phyloP scores from a whole-genome alignment of 108 stramenopile species.

The Conticribra weissflogii region DNA sequence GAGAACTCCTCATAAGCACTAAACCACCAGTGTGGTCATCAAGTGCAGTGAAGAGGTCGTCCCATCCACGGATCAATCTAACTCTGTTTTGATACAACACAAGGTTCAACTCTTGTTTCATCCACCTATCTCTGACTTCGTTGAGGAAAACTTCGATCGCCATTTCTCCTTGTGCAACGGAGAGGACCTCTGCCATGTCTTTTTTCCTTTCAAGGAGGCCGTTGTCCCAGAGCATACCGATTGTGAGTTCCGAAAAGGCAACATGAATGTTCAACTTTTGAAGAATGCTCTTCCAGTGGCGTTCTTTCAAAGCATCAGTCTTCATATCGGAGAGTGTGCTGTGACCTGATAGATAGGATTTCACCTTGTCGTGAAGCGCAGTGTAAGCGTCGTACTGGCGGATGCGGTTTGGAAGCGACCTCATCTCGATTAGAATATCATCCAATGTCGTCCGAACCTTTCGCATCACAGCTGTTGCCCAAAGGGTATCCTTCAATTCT shows the following conservation, averaged over 20 bases:
- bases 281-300: conserved; percentile 94
- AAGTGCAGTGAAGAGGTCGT: conserved; percentile 90
- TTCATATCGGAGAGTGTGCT: conserved; percentile 87
- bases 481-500: conserved; percentile 86
- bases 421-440: conserved; percentile 85
- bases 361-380: conserved; percentile 79
- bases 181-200: conserved; percentile 86
- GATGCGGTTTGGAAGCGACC: conserved; percentile 91
- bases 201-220: conserved; percentile 86
- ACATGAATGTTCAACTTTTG: conserved; percentile 75
- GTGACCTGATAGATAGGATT: conserved; percentile 70
- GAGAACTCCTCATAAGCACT: conserved; percentile 92
- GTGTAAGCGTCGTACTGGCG: conserved; percentile 96
- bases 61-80: conserved; percentile 95
- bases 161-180: conserved; percentile 97
- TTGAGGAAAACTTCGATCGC: conserved; percentile 94
- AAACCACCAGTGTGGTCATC: conserved; percentile 97
- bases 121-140: conserved; percentile 97
- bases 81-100: conserved; percentile 95
- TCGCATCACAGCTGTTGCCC: conserved; percentile 85
- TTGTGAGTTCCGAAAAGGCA: conserved; percentile 84
- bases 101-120: conserved; percentile 90
- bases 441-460: conserved; percentile 89
- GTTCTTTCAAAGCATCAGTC: conserved; percentile 95
- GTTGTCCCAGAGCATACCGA: conserved; percentile 93